These are phyloP conservation scores for Arachis monticola DNA, from an alignment of 331 rosid genomes.

Conservation along the genomic window DNA sequence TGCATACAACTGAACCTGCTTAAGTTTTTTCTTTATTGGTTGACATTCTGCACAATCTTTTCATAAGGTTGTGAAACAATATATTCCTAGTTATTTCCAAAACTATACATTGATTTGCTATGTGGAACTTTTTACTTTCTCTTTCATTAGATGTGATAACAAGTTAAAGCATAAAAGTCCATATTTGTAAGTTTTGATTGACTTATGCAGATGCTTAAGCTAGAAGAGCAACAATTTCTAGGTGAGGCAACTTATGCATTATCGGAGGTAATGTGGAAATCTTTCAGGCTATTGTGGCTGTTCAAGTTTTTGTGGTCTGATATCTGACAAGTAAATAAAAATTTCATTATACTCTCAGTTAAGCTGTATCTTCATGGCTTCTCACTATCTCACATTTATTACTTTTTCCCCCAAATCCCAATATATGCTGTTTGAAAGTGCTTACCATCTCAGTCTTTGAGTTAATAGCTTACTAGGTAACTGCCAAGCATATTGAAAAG, in stretches of 20 bases:
- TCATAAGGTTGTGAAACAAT: conserved; percentile 8
- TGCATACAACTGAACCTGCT: conserved; percentile 15
- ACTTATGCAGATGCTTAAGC: conserved; percentile 83
- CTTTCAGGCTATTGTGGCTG: conserved; percentile 18
- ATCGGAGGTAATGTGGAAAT: conserved; percentile 70
- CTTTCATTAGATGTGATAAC: conserved; percentile 26
- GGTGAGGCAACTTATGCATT: conserved; percentile 88
- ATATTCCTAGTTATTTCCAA: conserved; percentile 11
- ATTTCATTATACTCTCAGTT: conserved; percentile 19
- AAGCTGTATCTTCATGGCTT: conserved; percentile 9
- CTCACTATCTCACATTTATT: conserved; percentile 19
- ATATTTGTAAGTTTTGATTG: conserved; percentile 33
- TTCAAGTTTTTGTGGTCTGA: conserved; percentile 2
- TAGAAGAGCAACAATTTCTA: conserved; percentile 94
- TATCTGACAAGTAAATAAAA: conserved; percentile 32
- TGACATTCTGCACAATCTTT: conserved; percentile 33
- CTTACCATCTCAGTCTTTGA: conserved; percentile 10
- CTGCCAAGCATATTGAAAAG: conserved; percentile 19
- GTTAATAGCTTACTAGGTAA: conserved; percentile 18
- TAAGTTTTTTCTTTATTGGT: not conserved
- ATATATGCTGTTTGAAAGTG: conserved; percentile 23
- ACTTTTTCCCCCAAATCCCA: conserved; percentile 13
- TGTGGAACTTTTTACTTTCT: conserved; percentile 24
- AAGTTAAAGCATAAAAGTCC: conserved; percentile 34
- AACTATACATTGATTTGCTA: conserved; percentile 12